These are phyloP conservation scores for Aspergillus sp. DNA, from an alignment of 2,329 filamentous ascomycete genomes.

Conservation along the genomic window DNA sequence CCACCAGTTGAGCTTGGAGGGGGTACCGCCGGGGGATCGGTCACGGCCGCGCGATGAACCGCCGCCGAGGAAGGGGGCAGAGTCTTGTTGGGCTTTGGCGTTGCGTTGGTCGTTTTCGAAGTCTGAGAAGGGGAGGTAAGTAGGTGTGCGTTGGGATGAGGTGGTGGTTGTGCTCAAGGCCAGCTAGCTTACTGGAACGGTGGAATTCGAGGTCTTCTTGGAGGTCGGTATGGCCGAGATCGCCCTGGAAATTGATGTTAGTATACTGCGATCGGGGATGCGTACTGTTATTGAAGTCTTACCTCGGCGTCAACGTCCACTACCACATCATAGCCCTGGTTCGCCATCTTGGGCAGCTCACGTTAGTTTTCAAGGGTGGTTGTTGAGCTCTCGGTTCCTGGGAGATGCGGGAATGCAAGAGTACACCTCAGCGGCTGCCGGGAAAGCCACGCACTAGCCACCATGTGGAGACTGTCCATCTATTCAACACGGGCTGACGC, in stretches of 20 bases:
- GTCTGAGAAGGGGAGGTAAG: slow-evolving; percentile 46
- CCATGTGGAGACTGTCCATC: slow-evolving; percentile 15
- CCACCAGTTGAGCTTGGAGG: slow-evolving; percentile 87
- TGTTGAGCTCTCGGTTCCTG: slow-evolving; percentile 13
- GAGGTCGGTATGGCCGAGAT: slow-evolving; percentile 95
- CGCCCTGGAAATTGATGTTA: slow-evolving; percentile 63
- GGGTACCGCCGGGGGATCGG: slow-evolving; percentile 43
- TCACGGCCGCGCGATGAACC: slow-evolving; percentile 44
- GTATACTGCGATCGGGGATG: neutral
- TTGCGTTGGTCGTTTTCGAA: slow-evolving; percentile 65
- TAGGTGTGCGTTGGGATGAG: neutral
- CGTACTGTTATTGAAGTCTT: slow-evolving; percentile 18
- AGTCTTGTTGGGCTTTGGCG: slow-evolving; percentile 51
- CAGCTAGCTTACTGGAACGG: slow-evolving; percentile 65
- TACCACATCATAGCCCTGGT: slow-evolving; percentile 93
- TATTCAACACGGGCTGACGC: slow-evolving; percentile 1
- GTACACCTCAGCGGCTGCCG: slow-evolving; percentile 37
- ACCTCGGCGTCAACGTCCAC: slow-evolving; percentile 98
- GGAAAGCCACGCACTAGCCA: slow-evolving; percentile 36
- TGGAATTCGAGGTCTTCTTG: slow-evolving; percentile 99
- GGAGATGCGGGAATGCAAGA: slow-evolving; percentile 30
- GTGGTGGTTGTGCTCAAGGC: neutral
- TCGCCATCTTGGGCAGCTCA: slow-evolving; percentile 62
- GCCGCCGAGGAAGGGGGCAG: slow-evolving; percentile 52
- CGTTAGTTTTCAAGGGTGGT: slow-evolving; percentile 13